phyloP scores from a whole-genome alignment of 2,329 filamentous ascomycete species.

The Zopfia rhizophila region DNA sequence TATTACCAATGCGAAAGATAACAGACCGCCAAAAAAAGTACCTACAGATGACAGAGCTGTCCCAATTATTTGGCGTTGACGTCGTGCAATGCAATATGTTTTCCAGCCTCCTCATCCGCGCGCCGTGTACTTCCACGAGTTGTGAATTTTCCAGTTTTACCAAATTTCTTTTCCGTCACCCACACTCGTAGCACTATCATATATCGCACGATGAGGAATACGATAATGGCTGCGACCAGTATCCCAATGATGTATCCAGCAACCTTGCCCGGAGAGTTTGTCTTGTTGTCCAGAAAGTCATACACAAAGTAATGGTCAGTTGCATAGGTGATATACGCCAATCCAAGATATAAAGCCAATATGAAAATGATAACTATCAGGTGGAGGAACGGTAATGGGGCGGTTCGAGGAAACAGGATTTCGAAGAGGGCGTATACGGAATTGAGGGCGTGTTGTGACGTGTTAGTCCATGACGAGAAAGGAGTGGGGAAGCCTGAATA shows the following conservation, averaged over 20 bases:
- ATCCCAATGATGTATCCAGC: conserved; percentile 70
- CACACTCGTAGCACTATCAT: conserved; percentile 51
- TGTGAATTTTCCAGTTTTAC: conserved; percentile 51
- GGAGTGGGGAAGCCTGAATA: conserved; percentile 45
- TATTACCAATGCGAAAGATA: conserved; percentile 12
- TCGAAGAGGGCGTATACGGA: conserved; percentile 79
- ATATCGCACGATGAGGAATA: conserved; percentile 56
- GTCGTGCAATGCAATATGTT: conserved; percentile 32
- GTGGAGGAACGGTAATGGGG: conserved; percentile 71
- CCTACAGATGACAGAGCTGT: neutral
- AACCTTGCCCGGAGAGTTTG: conserved; percentile 64
- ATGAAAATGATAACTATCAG: conserved; percentile 75
- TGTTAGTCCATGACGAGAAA: conserved; percentile 64
- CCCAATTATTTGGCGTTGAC: conserved; percentile 30
- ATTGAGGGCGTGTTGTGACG: conserved; percentile 81
- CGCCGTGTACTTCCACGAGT: conserved; percentile 10
- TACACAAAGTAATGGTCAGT: conserved; percentile 82
- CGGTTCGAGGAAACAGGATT: conserved; percentile 73
- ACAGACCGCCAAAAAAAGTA: conserved; percentile 2
- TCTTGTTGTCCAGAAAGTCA: conserved; percentile 72
- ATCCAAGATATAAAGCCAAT: conserved; percentile 74
- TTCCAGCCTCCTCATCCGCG: conserved; percentile 28
- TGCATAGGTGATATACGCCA: conserved; percentile 78
- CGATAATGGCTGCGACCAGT: conserved; percentile 49
- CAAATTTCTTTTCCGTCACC: conserved; percentile 58